phyloP scores from a whole-genome alignment of 1,139 yeast genomes.

The Pichia sp. region DNA sequence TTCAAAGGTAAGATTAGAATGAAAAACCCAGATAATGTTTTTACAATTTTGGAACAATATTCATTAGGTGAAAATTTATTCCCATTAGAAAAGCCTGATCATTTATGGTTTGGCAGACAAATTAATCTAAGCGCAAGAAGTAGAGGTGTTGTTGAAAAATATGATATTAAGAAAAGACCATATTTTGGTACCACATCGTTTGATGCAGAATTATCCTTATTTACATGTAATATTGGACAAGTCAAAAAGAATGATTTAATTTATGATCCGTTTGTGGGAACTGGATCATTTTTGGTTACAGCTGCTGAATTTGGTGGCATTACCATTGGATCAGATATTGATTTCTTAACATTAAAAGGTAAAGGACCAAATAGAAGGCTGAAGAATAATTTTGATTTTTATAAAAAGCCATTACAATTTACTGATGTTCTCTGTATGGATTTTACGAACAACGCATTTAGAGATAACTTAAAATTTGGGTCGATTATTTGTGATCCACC shows the following conservation, averaged over 20 bases:
- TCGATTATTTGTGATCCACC: constrained; percentile 95
- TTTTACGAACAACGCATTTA: constrained; percentile 82
- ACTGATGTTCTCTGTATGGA: constrained; percentile 87
- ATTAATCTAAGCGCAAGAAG: constrained; percentile 61
- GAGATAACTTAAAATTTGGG: constrained; percentile 58
- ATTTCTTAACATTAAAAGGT: constrained; percentile 76
- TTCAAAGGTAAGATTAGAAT: constrained; percentile 73
- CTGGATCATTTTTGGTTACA: constrained; percentile 90
- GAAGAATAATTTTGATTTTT: constrained; percentile 57
- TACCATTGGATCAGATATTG: constrained; percentile 86
- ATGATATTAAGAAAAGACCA: constrained; percentile 74
- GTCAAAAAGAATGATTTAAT: constrained; percentile 58
- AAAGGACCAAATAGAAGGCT: constrained; percentile 37
- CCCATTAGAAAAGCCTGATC: constrained; percentile 38
- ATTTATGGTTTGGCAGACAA: constrained; percentile 71
- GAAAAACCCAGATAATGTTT: constrained; percentile 70
- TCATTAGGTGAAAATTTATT: constrained; percentile 40
- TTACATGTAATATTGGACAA: constrained; percentile 82
- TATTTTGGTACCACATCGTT: constrained; percentile 95
- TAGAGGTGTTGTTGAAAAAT: constrained; percentile 56
- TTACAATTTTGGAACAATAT: constrained; percentile 72
- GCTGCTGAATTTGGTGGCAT: constrained; percentile 82
- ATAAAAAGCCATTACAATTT: constrained; percentile 50
- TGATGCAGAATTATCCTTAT: constrained; percentile 80
- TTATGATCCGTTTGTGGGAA: constrained; percentile 95